These are phyloP conservation scores for Dillenia suffruticosa DNA, from an alignment of 164 flowering plant species.

Conservation along the genomic window DNA sequence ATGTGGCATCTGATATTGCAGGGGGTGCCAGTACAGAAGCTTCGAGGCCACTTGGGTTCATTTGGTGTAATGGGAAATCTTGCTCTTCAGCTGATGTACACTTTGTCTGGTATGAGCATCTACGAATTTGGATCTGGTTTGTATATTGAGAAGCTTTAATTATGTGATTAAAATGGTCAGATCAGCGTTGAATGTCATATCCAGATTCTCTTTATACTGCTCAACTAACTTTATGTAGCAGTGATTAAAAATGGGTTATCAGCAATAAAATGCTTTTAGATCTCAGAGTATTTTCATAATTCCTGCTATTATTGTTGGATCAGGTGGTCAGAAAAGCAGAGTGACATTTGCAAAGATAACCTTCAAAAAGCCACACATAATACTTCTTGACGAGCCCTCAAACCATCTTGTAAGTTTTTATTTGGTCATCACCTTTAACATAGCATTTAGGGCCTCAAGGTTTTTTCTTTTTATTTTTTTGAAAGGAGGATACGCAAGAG, in stretches of 20 bases:
- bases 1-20: conserved; percentile 16
- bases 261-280: too few relatives aligned
- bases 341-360: conserved; percentile 99
- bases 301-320: background rate
- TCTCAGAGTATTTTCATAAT: too few relatives aligned
- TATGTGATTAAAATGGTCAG: too few relatives aligned
- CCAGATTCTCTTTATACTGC: too few relatives aligned
- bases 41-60: conserved; percentile 93
- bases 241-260: too few relatives aligned
- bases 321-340: conserved; percentile 99
- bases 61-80: conserved; percentile 98
- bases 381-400: conserved; percentile 97
- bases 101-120: conserved; percentile 72
- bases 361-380: conserved; percentile 93
- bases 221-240: too few relatives aligned
- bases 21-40: conserved; percentile 99
- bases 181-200: too few relatives aligned
- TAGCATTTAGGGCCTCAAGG: background rate
- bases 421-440: too few relatives aligned
- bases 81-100: conserved; percentile 99
- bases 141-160: too few relatives aligned
- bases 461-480: background rate
- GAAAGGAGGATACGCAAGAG: too few relatives aligned
- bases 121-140: background rate
- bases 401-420: conserved; percentile 85